Percentiles rank a stretch among this genome's conserved stretches.
phyloP scores from a whole-genome alignment of 352 stramenopile species.

The Globisporangium alternatum region DNA sequence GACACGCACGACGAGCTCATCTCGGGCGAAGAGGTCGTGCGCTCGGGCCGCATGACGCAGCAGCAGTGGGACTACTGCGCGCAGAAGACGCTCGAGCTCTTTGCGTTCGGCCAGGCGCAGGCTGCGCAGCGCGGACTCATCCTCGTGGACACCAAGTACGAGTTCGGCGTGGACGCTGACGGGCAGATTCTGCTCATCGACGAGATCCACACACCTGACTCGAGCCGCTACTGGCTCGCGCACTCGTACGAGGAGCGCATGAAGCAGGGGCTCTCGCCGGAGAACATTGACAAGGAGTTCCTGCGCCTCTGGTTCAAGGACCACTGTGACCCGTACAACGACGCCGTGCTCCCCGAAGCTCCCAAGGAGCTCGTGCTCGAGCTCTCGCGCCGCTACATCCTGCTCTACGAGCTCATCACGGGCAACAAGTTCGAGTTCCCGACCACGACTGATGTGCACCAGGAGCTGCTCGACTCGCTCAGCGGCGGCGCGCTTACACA shows the following conservation, averaged over 20 bases:
- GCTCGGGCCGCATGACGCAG: constrained; percentile 94
- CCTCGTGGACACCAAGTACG: constrained; percentile 98
- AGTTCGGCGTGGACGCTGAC: constrained; percentile 77
- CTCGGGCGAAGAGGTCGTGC: constrained; percentile 91
- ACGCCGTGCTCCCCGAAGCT: constrained; percentile 93
- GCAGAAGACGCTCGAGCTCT: constrained; percentile 90
- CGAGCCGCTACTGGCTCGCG: constrained; percentile 93
- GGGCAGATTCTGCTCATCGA: constrained; percentile 97
- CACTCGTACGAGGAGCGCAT: constrained; percentile 91
- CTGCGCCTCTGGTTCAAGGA: constrained; percentile 97
- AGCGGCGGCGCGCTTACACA: constrained; percentile 28
- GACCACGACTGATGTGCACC: constrained; percentile 22
- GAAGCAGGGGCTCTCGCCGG: constrained; percentile 85
- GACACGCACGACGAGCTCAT: constrained; percentile 98
- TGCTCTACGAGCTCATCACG: constrained; percentile 99
- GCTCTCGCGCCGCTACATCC: constrained; percentile 96
- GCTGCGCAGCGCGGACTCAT: constrained; percentile 93
- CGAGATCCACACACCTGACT: constrained; percentile 99
- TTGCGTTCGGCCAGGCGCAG: constrained; percentile 91
- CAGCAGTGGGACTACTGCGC: constrained; percentile 96
- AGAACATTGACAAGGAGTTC: constrained; percentile 99
- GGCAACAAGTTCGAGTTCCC: constrained; percentile 93
- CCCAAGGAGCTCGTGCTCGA: constrained; percentile 96
- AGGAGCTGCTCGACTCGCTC: constrained; percentile 53
- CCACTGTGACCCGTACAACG: constrained; percentile 98